Base-by-base conservation (phyloP, 129 eudicot species). In the Flaveria robusta region DNA sequence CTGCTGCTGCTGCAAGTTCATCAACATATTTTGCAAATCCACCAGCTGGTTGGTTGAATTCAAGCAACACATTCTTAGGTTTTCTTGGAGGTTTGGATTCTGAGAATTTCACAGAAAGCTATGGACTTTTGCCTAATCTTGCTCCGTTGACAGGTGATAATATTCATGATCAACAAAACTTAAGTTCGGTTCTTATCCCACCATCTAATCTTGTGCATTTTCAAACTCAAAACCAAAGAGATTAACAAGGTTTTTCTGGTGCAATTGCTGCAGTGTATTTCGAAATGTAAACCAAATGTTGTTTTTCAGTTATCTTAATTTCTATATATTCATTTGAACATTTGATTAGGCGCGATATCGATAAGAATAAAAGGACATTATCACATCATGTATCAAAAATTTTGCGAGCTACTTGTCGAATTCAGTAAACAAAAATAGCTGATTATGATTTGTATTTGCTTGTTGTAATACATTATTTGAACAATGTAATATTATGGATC, bases 51-150 rank as follows among this genome's bases (percentile, higher is more conserved):
- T 83, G 85, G 69, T 51, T 75, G 27, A 72, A 84, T 72, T 76
- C 85, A 67, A 84, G 26, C 70, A 77, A 76, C 26, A 42, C 82
- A 2, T 74, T 83, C 66, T 47, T 68, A 18, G 82, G 80, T 10
- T 60, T 72, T 39, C 56, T 68, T 81, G 88, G 85, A 64, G 79
- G 79, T 19, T 77, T 81, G 85, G 83, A 85, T 31, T 65, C 76
- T 31, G 62, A 59, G 52, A 81, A 50, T 16, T 71, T 77, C 26
- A 72, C 77, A 23, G 83, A 71, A 52, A 80, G 56, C 80, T 47
- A 77, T 66, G 84, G 79, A 60, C 39, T 80, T 15, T 59, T 55
- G 51, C 75, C 73, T 16, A 68, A 62, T 68, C 26, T 39, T 42
- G 79, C 49, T 83, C 67, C 79, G 29, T 26, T 72, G 9, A 80